Conservation (phyloP, 192 early-diverging fungal genomes). For the Podila verticillata region DNA sequence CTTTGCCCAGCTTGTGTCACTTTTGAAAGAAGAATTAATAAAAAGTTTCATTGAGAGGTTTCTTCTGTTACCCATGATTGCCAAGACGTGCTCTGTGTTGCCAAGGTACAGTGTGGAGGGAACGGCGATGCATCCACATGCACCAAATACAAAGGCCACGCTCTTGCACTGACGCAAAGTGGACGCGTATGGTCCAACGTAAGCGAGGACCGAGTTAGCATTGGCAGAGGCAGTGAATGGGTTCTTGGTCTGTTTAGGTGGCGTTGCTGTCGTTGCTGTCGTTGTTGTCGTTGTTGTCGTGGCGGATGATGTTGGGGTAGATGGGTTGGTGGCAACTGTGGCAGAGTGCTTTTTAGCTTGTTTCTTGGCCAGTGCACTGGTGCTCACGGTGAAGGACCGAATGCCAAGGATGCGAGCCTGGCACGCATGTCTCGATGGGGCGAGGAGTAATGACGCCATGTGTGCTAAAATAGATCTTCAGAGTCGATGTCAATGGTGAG, state of each 20-base stretch:
- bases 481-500: too few relatives aligned
- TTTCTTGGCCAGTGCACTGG: neutral
- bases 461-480: too few relatives aligned
- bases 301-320: neutral
- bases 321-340: neutral
- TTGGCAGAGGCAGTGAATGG: constrained; percentile 25
- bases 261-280: constrained; percentile 8
- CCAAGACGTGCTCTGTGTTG: constrained; percentile 45
- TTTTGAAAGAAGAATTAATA: too few relatives aligned
- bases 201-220: constrained; percentile 38
- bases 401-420: neutral
- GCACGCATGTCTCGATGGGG: too few relatives aligned
- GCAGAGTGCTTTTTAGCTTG: neutral
- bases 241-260: constrained; percentile 9
- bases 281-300: constrained; percentile 5
- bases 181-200: constrained; percentile 33
- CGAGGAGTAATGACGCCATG: too few relatives aligned
- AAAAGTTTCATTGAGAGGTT: neutral
- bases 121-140: constrained; percentile 45
- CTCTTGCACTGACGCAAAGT: constrained; percentile 29
- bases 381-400: neutral
- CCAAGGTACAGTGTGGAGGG: constrained; percentile 44
- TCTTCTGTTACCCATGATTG: constrained; percentile 34
- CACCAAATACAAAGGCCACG: constrained; percentile 48
- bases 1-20: too few relatives aligned